phyloP scores from a whole-genome alignment of 73 alveolate species.

The Urostyla sp. region DNA sequence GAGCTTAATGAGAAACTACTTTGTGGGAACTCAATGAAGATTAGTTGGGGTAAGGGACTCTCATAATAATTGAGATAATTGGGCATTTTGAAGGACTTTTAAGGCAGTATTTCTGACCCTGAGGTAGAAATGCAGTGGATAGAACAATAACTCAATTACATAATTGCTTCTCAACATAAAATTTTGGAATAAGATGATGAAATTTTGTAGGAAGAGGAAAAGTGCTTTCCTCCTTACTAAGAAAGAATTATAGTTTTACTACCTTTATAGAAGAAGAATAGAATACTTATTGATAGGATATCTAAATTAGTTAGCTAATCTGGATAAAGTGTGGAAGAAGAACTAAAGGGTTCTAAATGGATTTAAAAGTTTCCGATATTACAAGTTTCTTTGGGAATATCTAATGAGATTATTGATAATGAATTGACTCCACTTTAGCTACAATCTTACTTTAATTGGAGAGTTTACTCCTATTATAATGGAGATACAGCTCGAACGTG shows the following conservation, averaged over 20 bases:
- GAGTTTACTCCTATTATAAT: constrained; percentile 38
- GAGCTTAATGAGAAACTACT: constrained; percentile 63
- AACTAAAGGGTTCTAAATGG: background rate
- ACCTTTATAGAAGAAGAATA: background rate
- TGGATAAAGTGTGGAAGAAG: constrained; percentile 28
- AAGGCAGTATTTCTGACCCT: constrained; percentile 30
- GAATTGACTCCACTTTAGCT: too few relatives aligned
- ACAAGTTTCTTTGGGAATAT: too few relatives aligned
- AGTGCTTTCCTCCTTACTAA: background rate
- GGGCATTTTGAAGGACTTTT: constrained; percentile 44
- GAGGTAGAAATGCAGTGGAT: constrained; percentile 49
- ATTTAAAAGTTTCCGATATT: too few relatives aligned
- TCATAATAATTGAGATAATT: background rate
- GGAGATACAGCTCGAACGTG: constrained; percentile 45
- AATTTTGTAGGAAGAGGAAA: constrained; percentile 1
- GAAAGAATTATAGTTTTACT: background rate
- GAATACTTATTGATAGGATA: constrained; percentile 22
- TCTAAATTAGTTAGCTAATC: constrained; percentile 20
- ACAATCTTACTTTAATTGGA: constrained; percentile 48
- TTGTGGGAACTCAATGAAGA: constrained; percentile 64
- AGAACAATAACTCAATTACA: constrained; percentile 33
- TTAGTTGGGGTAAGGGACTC: constrained; percentile 54
- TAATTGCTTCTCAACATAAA: background rate
- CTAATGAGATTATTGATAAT: too few relatives aligned
- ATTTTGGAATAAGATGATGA: background rate